These are phyloP conservation scores for Dryas alaskensis DNA, from an alignment of 306 rosid species.

Conservation along the genomic window DNA sequence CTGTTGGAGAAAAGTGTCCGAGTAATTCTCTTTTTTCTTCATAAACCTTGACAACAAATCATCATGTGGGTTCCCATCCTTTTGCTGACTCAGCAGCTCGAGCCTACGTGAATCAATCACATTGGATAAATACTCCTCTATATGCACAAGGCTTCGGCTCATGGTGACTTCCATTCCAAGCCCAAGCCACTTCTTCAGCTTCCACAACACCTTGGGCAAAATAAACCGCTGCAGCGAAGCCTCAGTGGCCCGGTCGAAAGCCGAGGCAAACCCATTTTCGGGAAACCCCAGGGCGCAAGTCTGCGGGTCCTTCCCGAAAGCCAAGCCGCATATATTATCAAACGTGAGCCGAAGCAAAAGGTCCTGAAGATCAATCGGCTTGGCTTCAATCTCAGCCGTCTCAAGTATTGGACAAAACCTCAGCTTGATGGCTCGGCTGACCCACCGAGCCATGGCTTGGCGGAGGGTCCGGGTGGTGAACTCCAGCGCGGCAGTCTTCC, in stretches of 20 bases:
- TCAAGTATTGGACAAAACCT: constrained; percentile 58
- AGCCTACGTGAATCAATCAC: constrained; percentile 77
- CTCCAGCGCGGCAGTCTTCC: constrained; percentile 89
- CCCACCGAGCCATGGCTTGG: constrained; percentile 98
- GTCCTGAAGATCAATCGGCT: constrained; percentile 71
- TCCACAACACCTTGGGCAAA: constrained; percentile 73
- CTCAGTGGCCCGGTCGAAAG: constrained; percentile 84
- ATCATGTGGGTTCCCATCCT: constrained; percentile 64
- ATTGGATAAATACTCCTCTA: constrained; percentile 64
- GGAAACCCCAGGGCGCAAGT: constrained; percentile 64
- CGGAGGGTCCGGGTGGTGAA: constrained; percentile 84
- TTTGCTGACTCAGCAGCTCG: constrained; percentile 60
- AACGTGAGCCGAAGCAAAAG: constrained; percentile 78
- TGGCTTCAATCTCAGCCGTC: constrained; percentile 39
- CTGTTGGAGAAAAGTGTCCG: constrained; percentile 64
- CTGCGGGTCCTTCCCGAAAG: constrained; percentile 74
- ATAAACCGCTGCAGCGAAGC: constrained; percentile 84
- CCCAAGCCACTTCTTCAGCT: constrained; percentile 74
- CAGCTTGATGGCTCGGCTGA: constrained; percentile 76
- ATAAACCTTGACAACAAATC: constrained; percentile 81
- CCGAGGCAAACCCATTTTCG: constrained; percentile 56
- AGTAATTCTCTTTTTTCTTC: constrained; percentile 75
- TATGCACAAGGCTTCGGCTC: constrained; percentile 71
- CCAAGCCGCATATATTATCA: constrained; percentile 87
- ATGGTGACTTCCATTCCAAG: constrained; percentile 83